phyloP scores from a whole-genome alignment of 192 early-diverging fungal species.

The Linnemannia elongata region DNA sequence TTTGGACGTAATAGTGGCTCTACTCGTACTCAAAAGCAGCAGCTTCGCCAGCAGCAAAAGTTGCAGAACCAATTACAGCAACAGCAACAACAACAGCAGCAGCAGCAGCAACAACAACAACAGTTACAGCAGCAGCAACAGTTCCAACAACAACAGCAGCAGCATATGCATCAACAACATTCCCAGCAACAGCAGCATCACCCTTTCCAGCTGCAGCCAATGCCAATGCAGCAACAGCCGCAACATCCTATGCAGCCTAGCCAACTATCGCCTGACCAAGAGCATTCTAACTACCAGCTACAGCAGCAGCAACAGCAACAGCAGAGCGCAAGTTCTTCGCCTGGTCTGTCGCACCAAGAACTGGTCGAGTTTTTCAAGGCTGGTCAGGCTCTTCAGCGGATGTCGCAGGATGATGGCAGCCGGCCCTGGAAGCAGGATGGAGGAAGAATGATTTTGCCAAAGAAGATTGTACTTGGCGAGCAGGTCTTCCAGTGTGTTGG shows the following conservation, averaged over 20 bases:
- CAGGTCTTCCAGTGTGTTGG: slow-evolving; percentile 56
- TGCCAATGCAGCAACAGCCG: slow-evolving; percentile 22
- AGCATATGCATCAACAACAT: slow-evolving; percentile 10
- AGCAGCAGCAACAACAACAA: slow-evolving; percentile 38
- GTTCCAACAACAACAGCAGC: slow-evolving; percentile 24
- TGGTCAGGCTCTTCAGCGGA: slow-evolving; percentile 55
- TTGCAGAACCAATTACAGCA: slow-evolving; percentile 38
- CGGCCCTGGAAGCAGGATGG: slow-evolving; percentile 57
- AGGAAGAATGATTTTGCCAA: slow-evolving; percentile 50
- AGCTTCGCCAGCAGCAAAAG: slow-evolving; percentile 47
- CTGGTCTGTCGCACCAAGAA: slow-evolving; percentile 44
- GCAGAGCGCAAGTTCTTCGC: slow-evolving; percentile 16
- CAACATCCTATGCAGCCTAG: slow-evolving; percentile 12
- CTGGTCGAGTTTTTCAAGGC: slow-evolving; percentile 58
- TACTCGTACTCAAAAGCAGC: slow-evolving; percentile 45
- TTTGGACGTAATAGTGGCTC: slow-evolving; percentile 42
- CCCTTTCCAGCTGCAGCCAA: not conserved
- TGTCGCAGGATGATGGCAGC: slow-evolving; percentile 64
- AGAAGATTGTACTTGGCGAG: slow-evolving; percentile 55
- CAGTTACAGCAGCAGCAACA: slow-evolving; percentile 20
- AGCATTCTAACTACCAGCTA: not conserved
- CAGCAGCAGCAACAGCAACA: not conserved
- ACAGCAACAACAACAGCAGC: slow-evolving; percentile 32
- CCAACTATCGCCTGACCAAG: slow-evolving; percentile 17
- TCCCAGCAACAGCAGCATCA: not conserved